phyloP scores from a whole-genome alignment of 2,329 filamentous ascomycete species.

The Colletotrichum sp. region DNA sequence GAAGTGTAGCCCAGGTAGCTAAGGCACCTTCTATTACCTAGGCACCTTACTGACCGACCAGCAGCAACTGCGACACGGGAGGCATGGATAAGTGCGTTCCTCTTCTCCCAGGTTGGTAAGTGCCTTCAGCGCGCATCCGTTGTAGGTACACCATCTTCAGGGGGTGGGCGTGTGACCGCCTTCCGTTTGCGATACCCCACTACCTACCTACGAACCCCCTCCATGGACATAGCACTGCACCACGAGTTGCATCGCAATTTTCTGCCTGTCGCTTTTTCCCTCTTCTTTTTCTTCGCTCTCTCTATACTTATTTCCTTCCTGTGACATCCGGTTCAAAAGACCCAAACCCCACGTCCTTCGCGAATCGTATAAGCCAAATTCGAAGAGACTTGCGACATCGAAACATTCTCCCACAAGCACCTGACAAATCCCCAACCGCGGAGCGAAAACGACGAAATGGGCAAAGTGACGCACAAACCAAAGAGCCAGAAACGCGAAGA shows the following conservation, averaged over 20 bases:
- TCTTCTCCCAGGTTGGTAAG: not conserved
- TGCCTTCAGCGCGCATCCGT: not conserved
- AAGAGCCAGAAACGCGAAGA: conserved; percentile 71
- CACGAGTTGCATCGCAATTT: not conserved
- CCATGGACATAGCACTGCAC: not conserved
- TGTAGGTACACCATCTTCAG: not conserved
- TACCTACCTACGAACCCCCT: not conserved
- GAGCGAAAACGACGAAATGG: conserved; percentile 36
- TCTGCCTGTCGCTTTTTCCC: not conserved
- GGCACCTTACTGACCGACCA: not conserved
- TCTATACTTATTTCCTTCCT: not conserved
- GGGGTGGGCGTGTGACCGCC: conserved; percentile 6
- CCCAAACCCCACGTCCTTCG: not conserved
- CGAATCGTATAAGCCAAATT: not conserved
- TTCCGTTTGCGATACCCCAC: not conserved
- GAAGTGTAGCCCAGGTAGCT: not conserved
- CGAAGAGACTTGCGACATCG: not conserved
- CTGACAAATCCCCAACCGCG: not conserved
- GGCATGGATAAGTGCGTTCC: not conserved
- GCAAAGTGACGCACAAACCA: conserved; percentile 41
- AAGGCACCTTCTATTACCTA: not conserved
- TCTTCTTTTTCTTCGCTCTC: not conserved
- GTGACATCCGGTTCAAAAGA: not conserved
- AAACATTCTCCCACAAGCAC: not conserved
- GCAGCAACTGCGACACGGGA: not conserved